Evolutionary conservation across 345 rosid genomes (phyloP), one percentile per base, ranked within the genome.

Genomic region (Atalantia buxifolia): DNA sequence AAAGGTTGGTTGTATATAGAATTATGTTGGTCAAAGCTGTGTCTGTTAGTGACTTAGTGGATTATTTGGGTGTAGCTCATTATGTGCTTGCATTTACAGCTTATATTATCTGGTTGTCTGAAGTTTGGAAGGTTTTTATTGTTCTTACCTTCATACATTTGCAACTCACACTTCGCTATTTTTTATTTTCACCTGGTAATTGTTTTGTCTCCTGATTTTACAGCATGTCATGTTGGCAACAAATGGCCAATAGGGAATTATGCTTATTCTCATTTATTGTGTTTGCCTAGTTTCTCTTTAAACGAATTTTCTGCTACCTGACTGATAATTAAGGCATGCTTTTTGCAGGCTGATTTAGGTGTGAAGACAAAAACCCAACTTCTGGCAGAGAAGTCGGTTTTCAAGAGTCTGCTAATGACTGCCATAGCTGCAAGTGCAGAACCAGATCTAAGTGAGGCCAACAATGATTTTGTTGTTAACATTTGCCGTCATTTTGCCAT

Each of bases 351-450:
- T 70, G 99, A 96, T 79, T 84, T 94, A 72, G 99, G 99, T 77
- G 99, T 96, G 74, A 96, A 96, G 92, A 96, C 99, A 27, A 96
- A 96, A 92, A 94, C 99, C 75, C 99, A 96, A 82, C 94, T 96
- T 75, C 85, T 94, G 91, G 99, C 99, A 70, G 99, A 96, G 85
- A 96, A 94, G 86, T 94, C 99, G 1, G 98, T 96, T 84, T 94
- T 96, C 86, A 96, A 96, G 91, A 92, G 87, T 80, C 87, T 96
- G 42, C 84, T 96, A 69, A 90, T 86, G 89, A 94, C 99, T 22
- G 80, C 90, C 80, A 86, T 96, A 84, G 97, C 99, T 77, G 91
- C 95, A 72, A 89, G 93, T 80, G 89, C 94, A 55, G 98, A 96
- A 78, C 81, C 90, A 63, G 98, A 96, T 83, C 88, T 96, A 50